These are phyloP conservation scores for Pythium dissimile DNA, from an alignment of 352 stramenopile genomes.

Conservation along the genomic window DNA sequence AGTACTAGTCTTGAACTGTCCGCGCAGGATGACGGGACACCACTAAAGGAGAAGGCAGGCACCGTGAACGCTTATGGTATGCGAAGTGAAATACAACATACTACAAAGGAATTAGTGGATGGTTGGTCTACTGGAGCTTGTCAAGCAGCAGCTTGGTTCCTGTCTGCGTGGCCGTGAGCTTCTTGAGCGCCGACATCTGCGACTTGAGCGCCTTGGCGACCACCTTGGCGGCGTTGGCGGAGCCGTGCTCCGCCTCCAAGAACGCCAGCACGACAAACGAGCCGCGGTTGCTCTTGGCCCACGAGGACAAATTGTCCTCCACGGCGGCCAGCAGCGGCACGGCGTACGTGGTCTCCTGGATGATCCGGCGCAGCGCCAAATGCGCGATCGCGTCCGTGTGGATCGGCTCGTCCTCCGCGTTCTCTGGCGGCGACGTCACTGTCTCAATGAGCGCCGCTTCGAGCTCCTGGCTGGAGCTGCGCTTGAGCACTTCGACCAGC, in stretches of 20 bases:
- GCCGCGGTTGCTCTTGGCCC: slow-evolving; percentile 70
- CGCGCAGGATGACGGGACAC: too few relatives aligned
- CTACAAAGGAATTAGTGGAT: too few relatives aligned
- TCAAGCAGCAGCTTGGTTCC: slow-evolving; percentile 83
- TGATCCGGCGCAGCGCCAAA: slow-evolving; percentile 64
- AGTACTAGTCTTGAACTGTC: too few relatives aligned
- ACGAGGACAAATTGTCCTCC: slow-evolving; percentile 39
- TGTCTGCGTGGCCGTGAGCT: slow-evolving; percentile 53
- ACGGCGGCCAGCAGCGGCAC: slow-evolving; percentile 51
- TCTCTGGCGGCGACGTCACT: slow-evolving; percentile 39
- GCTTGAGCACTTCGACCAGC: slow-evolving; percentile 78
- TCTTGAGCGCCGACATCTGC: slow-evolving; percentile 50
- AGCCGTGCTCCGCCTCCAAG: slow-evolving; percentile 60
- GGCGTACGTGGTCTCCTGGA: slow-evolving; percentile 68
- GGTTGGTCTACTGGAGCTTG: background rate
- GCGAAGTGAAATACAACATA: too few relatives aligned
- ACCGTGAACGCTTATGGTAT: too few relatives aligned
- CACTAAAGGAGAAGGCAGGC: too few relatives aligned
- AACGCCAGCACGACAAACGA: slow-evolving; percentile 84
- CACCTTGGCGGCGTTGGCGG: slow-evolving; percentile 40
- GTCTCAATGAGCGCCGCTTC: slow-evolving; percentile 41
- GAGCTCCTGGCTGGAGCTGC: slow-evolving; percentile 46
- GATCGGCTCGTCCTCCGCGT: slow-evolving; percentile 49
- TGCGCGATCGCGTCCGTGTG: slow-evolving; percentile 73
- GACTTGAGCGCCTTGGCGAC: slow-evolving; percentile 65